phyloP scores from a whole-genome alignment of 192 early-diverging fungal genomes.

The Paraglomus occultum region DNA sequence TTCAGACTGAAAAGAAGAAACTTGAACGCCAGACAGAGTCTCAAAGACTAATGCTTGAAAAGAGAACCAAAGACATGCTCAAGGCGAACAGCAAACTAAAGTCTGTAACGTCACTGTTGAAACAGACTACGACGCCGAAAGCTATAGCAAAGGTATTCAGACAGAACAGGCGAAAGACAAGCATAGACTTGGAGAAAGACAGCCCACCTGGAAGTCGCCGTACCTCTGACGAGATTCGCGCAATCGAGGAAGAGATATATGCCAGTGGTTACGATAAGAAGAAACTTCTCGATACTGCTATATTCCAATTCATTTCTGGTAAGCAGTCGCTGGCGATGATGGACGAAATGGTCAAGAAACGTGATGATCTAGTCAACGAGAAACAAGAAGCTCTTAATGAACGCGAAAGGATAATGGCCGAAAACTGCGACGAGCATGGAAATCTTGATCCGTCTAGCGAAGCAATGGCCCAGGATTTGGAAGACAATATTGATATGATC shows the following conservation, averaged over 20 bases:
- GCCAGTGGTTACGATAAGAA: slow-evolving; percentile 46
- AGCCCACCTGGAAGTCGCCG: slow-evolving; percentile 24
- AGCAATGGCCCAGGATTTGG: slow-evolving; percentile 46
- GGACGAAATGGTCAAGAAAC: slow-evolving; percentile 54
- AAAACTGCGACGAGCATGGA: slow-evolving; percentile 36
- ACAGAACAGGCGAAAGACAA: slow-evolving; percentile 17
- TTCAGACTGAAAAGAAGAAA: slow-evolving; percentile 47
- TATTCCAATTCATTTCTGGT: slow-evolving; percentile 54
- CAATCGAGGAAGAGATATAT: slow-evolving; percentile 30
- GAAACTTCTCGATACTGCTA: slow-evolving; percentile 51
- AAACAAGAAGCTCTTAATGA: slow-evolving; percentile 50
- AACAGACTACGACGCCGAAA: slow-evolving; percentile 48
- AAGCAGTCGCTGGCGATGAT: slow-evolving; percentile 49
- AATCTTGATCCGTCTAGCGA: slow-evolving; percentile 29
- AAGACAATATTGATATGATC: slow-evolving; percentile 57
- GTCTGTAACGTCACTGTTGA: slow-evolving; percentile 47
- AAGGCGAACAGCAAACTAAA: slow-evolving; percentile 42
- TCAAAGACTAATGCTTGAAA: slow-evolving; percentile 58
- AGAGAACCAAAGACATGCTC: slow-evolving; percentile 52
- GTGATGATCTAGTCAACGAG: slow-evolving; percentile 45
- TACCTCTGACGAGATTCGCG: slow-evolving; percentile 18
- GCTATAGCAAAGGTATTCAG: slow-evolving; percentile 41
- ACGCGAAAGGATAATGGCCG: slow-evolving; percentile 42
- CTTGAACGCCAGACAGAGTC: slow-evolving; percentile 52
- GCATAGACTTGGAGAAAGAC: slow-evolving; percentile 21